Evolutionary conservation across 495 filamentous ascomycete genomes (phyloP), one percentile per base, ranked within the genome.

Genomic region (Parathielavia appendiculata): DNA sequence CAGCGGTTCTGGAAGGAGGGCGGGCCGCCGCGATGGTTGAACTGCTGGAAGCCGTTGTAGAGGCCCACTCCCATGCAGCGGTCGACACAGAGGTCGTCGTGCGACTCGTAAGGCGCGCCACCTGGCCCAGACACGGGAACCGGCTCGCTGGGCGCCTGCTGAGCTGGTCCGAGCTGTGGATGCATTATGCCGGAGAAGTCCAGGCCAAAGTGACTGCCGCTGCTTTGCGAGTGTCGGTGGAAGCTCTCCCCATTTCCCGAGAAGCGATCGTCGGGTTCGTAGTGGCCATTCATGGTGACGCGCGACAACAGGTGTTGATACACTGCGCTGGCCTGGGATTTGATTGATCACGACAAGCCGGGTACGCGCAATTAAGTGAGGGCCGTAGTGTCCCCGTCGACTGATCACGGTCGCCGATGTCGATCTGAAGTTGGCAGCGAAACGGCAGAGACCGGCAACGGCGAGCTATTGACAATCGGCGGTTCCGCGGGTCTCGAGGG

Each of bases 71-170:
- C 65, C 44, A 63, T 55, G 66, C 72, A 76, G 39, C 66, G 64
- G 48, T 74, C 71, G 32, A 75, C 47, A 41, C 73, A 76, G n/a
- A 69, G 60, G 56, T 76, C 73, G 51, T 76, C 73, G 62, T 76
- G 73, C 35, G 73, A 74, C 39, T 63, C 61, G 23, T 65, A 62
- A 17, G 58, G 53, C 35, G 47, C 26, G 53, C 22, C 40, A 17
- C 26, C 51, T 34, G 43, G 53, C 41, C 22, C 51, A 9, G 60
- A 36, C 17, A 62, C 12, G 20, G 59, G 49, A 6, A 62, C 23
- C 34, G 39, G 17, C 39, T 62, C 35, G 30, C 32, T 22, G 26
- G 36, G 16, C 16, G 55, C 40, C n/a, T 26, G 39, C 35, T 63
- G 55, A 19, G 30, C 13, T 2, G 32, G 22, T 5, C n/a, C 49